These are phyloP conservation scores for Meyerozyma athensensis DNA, from an alignment of 1,139 yeast genomes.

Conservation along the genomic window DNA sequence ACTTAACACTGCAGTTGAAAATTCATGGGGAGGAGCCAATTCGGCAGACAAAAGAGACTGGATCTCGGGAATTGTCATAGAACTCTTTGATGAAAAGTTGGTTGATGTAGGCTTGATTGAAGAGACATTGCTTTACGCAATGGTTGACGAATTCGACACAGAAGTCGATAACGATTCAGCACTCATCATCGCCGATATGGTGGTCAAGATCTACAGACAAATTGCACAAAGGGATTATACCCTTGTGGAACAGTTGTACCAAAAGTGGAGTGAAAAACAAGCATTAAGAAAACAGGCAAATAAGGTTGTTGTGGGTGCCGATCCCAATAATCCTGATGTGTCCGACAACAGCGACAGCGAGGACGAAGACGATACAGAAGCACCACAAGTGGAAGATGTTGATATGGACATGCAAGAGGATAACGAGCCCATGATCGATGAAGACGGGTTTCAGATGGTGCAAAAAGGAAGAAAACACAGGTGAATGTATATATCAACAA, in stretches of 20 bases:
- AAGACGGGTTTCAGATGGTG: conserved; percentile 89
- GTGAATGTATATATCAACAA: conserved; percentile 6
- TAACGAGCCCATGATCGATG: conserved; percentile 71
- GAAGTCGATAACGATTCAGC: conserved; percentile 88
- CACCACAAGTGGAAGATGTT: conserved; percentile 16
- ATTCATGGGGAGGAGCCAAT: conserved; percentile 93
- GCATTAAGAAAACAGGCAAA: conserved; percentile 23
- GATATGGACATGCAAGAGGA: conserved; percentile 39
- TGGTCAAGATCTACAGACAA: conserved; percentile 63
- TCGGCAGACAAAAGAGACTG: conserved; percentile 92
- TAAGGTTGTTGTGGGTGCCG: conserved; percentile 42
- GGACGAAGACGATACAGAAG: conserved; percentile 36
- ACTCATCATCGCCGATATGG: conserved; percentile 60
- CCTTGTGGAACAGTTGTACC: conserved; percentile 55
- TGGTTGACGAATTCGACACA: conserved; percentile 93
- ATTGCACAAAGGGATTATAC: conserved; percentile 50
- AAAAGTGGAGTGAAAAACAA: conserved; percentile 53
- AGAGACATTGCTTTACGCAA: conserved; percentile 78
- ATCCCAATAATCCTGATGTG: conserved; percentile 57
- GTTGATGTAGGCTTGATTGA: conserved; percentile 80
- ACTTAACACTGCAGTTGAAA: conserved; percentile 86
- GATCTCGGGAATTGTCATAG: conserved; percentile 81
- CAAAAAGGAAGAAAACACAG: conserved; percentile 50
- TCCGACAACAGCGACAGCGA: conserved; percentile 43
- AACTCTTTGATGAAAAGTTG: conserved; percentile 59